phyloP scores from a whole-genome alignment of 495 filamentous ascomycete genomes.

The Hypoxylon crocopeplum region DNA sequence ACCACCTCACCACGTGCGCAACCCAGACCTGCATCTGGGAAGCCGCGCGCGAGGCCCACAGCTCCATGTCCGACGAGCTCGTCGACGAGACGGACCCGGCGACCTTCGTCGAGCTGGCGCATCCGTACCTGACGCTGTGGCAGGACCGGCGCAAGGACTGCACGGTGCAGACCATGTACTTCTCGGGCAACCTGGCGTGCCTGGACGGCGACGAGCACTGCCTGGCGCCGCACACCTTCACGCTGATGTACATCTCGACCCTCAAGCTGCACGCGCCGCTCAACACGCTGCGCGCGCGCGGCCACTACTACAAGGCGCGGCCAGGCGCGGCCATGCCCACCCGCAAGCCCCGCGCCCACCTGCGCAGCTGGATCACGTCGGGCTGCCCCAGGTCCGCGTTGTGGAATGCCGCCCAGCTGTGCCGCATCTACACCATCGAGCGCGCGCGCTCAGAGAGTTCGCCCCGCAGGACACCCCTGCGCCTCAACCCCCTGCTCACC shows the following conservation, averaged over 20 bases:
- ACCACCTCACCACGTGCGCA: constrained; percentile 43
- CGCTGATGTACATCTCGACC: constrained; percentile 37
- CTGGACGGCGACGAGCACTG: constrained; percentile 24
- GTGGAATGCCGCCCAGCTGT: constrained; percentile 39
- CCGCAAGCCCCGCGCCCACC: constrained; percentile 33
- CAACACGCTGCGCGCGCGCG: constrained; percentile 32
- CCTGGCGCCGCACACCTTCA: constrained; percentile 35
- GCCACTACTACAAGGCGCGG: constrained; percentile 31
- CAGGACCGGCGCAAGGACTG: constrained; percentile 25
- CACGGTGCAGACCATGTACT: constrained; percentile 10
- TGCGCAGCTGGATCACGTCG: constrained; percentile 36
- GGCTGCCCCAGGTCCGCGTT: constrained; percentile 30
- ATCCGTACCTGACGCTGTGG: constrained; percentile 33
- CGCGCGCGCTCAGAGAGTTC: too few relatives aligned
- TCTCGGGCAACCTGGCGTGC: neutral
- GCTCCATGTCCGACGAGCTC: constrained; percentile 41
- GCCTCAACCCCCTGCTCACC: constrained; percentile 40
- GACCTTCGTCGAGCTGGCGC: constrained; percentile 19
- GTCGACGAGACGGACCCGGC: constrained; percentile 18
- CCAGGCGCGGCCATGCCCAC: constrained; percentile 26
- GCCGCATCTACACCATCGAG: constrained; percentile 31
- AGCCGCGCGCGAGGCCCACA: constrained; percentile 39
- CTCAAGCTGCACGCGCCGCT: constrained; percentile 41
- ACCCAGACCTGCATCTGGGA: constrained; percentile 40
- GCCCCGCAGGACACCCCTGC: too few relatives aligned